These are phyloP conservation scores for Fusarium goolgardi DNA, from an alignment of 2,329 filamentous ascomycete species.

Conservation along the genomic window DNA sequence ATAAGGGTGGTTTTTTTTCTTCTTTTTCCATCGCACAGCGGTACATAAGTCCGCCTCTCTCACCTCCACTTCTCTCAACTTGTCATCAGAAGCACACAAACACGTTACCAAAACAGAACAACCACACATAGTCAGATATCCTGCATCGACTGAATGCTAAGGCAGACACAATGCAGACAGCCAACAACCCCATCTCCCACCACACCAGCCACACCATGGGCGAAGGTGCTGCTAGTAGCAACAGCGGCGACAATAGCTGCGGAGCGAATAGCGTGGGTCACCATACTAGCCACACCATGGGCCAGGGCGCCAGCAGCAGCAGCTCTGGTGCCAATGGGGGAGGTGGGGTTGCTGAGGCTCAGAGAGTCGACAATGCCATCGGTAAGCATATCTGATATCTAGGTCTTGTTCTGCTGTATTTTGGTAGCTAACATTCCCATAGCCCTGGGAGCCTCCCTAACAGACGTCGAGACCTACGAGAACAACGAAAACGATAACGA, in stretches of 20 bases:
- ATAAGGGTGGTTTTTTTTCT: background rate
- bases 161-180: slow-evolving; percentile 37
- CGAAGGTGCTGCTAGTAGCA: slow-evolving; percentile 44
- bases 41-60: slow-evolving; percentile 9
- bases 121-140: slow-evolving; percentile 4
- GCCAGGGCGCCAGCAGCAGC: slow-evolving; percentile 34
- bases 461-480: slow-evolving; percentile 1
- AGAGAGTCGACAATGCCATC: slow-evolving; percentile 3
- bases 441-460: slow-evolving; percentile 40
- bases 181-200: slow-evolving; percentile 45
- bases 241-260: slow-evolving; percentile 38
- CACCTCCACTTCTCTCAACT: slow-evolving; percentile 4
- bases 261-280: slow-evolving; percentile 37
- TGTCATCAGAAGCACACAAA: background rate
- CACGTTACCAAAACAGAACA: background rate
- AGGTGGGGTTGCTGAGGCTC: slow-evolving; percentile 29
- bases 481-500: slow-evolving; percentile 13
- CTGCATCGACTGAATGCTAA: slow-evolving; percentile 30
- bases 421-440: background rate
- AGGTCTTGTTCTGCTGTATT: background rate
- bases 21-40: background rate
- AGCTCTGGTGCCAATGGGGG: slow-evolving; percentile 23
- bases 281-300: slow-evolving; percentile 40
- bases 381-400: background rate
- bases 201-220: slow-evolving; percentile 48